A percentile compares a stretch with the other conserved stretches of the same genome.
Conservation (phyloP, 2,329 filamentous ascomycete genomes). For the Calonectria crousiana region DNA sequence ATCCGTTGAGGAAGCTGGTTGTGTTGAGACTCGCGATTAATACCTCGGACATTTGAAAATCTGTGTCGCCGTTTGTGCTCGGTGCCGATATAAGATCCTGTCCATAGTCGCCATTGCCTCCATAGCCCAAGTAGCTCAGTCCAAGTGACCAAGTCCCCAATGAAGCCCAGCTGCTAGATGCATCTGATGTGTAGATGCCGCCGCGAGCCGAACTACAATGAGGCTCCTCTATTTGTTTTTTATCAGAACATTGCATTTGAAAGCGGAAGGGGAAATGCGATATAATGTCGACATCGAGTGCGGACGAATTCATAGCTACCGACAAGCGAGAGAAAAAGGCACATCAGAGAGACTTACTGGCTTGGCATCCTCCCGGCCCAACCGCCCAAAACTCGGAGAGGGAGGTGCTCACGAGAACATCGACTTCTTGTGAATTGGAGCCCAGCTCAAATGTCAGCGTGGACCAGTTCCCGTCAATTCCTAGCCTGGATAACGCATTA, state of each 20-base stretch:
- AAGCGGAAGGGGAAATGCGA: not conserved
- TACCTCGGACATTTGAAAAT: conserved; percentile 58
- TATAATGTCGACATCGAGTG: not conserved
- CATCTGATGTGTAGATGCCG: conserved; percentile 64
- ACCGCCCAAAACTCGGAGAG: conserved; percentile 80
- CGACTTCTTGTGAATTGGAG: conserved; percentile 52
- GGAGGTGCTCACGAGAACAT: conserved; percentile 71
- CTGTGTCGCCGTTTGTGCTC: conserved; percentile 52
- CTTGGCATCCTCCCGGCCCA: conserved; percentile 66
- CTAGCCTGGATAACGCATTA: conserved; percentile 60
- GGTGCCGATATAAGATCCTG: conserved; percentile 61
- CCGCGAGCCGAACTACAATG: conserved; percentile 70
- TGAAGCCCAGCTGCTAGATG: conserved; percentile 69
- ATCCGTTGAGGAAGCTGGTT: conserved; percentile 67
- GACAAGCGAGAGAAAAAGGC: not conserved
- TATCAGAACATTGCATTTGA: conserved; percentile 1
- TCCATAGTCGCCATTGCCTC: conserved; percentile 75
- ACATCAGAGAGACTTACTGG: conserved; percentile 53
- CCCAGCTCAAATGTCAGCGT: conserved; percentile 69
- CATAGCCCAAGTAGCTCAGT: conserved; percentile 68
- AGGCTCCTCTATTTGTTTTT: conserved; percentile 54
- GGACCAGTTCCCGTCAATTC: conserved; percentile 79
- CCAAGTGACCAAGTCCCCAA: conserved; percentile 72
- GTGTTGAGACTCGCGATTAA: conserved; percentile 66
- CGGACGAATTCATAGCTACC: not conserved